Conservation (phyloP, 2,329 filamentous ascomycete species). For the Aspergillus eucalypticola region DNA sequence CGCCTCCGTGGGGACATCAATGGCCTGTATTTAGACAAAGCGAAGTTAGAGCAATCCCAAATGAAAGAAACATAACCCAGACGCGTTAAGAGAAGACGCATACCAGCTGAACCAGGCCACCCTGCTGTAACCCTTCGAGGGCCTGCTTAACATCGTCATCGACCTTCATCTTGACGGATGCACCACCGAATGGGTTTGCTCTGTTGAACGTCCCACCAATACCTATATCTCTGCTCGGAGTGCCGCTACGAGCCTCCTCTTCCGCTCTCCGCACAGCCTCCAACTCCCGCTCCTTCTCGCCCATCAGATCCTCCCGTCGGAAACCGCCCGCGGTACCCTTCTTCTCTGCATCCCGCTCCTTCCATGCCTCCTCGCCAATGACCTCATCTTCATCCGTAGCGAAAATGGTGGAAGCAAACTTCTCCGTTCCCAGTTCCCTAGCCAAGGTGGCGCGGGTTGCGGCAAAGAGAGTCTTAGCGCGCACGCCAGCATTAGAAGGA, state of each 20-base stretch:
- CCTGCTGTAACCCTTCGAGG: conserved; percentile 43
- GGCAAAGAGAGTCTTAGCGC: conserved; percentile 67
- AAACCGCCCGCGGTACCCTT: conserved; percentile 29
- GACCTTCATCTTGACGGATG: conserved; percentile 53
- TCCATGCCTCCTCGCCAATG: conserved; percentile 54
- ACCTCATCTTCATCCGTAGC: conserved; percentile 61
- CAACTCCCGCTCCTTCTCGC: conserved; percentile 60
- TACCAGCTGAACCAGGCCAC: conserved; percentile 54
- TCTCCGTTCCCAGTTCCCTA: conserved; percentile 62
- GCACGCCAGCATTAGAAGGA: conserved; percentile 62
- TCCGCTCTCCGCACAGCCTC: conserved; percentile 61
- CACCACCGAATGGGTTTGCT: conserved; percentile 23
- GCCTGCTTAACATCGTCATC: conserved; percentile 57
- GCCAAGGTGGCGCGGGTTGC: conserved; percentile 62
- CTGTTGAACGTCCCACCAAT: conserved; percentile 43
- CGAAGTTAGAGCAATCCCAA: conserved; percentile 22
- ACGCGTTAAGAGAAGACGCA: too few relatives aligned
- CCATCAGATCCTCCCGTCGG: conserved; percentile 55
- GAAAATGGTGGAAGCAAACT: conserved; percentile 61
- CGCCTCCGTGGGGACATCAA: conserved; percentile 53
- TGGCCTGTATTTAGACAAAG: conserved; percentile 34
- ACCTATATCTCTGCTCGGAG: conserved; percentile 50
- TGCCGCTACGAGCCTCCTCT: conserved; percentile 58
- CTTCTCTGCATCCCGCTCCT: conserved; percentile 52
- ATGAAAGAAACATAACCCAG: conserved; percentile 11